These are phyloP conservation scores for Aciculosporium take DNA, from an alignment of 2,329 filamentous ascomycete species.

Conservation along the genomic window DNA sequence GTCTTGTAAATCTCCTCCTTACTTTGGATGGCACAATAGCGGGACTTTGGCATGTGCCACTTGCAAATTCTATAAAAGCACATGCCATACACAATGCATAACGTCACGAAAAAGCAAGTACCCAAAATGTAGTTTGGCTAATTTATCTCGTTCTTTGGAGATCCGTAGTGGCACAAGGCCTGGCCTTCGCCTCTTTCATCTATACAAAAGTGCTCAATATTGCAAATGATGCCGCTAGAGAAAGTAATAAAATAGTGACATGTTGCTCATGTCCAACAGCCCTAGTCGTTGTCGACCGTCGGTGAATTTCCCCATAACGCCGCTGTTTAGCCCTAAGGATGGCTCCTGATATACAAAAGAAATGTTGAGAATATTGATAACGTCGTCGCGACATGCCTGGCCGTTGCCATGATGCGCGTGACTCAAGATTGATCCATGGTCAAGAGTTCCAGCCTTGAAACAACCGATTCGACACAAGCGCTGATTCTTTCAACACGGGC, in stretches of 20 bases:
- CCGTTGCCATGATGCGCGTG: not conserved
- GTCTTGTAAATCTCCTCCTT: no score
- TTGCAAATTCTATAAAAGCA: no score
- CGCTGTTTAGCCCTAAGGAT: not conserved
- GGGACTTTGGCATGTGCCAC: not conserved
- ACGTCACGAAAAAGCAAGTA: not conserved
- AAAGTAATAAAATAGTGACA: not conserved
- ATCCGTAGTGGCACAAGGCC: slow-evolving; percentile 3
- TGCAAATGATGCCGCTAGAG: slow-evolving; percentile 2
- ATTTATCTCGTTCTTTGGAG: not conserved
- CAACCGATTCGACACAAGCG: slow-evolving; percentile 20
- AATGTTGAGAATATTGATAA: not conserved
- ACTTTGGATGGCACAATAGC: not conserved
- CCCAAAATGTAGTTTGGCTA: not conserved
- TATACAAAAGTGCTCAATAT: slow-evolving; percentile 4
- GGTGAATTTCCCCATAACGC: slow-evolving; percentile 5
- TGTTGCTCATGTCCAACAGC: not conserved
- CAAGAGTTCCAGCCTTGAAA: slow-evolving; percentile 24
- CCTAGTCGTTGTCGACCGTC: not conserved
- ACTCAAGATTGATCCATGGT: slow-evolving; percentile 19
- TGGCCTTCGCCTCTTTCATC: slow-evolving; percentile 5
- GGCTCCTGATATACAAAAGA: slow-evolving; percentile 4
- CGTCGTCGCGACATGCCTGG: not conserved
- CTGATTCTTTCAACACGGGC: slow-evolving; percentile 36
- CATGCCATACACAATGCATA: not conserved